Evolutionary conservation across 176 grass and related monocot genomes (phyloP).

Genomic region (Dactylis glomerata): DNA sequence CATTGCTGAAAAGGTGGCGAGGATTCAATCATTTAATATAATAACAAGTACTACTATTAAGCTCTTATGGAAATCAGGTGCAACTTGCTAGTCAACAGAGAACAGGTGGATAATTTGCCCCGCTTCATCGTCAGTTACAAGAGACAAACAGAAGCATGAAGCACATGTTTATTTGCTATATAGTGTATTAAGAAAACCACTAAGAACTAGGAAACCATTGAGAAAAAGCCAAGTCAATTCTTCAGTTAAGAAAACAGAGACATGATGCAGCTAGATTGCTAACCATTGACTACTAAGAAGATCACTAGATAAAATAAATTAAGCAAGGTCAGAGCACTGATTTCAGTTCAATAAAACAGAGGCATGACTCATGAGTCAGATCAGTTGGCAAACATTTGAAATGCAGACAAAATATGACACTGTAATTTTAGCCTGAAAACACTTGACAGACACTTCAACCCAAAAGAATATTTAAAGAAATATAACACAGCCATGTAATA

Average conservation of each 20-base stretch:
- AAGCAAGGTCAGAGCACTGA: background rate
- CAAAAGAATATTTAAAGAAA: background rate
- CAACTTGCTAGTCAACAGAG: background rate
- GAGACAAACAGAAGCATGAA: background rate
- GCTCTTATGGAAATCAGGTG: background rate
- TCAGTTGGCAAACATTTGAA: background rate
- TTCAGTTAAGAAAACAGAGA: no score
- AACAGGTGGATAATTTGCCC: background rate
- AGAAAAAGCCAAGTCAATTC: background rate
- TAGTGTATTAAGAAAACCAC: background rate
- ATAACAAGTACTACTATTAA: background rate
- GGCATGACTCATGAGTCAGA: background rate
- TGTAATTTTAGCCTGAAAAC: background rate
- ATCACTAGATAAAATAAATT: background rate
- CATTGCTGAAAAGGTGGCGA: background rate
- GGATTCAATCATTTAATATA: background rate
- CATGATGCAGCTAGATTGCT: background rate
- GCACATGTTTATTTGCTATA: background rate
- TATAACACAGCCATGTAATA: background rate
- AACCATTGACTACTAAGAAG: background rate
- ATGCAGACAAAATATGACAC: no score
- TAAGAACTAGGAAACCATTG: background rate
- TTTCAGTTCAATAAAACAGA: background rate
- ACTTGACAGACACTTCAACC: background rate
- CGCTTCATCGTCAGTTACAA: background rate